phyloP scores from a whole-genome alignment of 2,329 filamentous ascomycete genomes.

The Atkinsonella texensis region DNA sequence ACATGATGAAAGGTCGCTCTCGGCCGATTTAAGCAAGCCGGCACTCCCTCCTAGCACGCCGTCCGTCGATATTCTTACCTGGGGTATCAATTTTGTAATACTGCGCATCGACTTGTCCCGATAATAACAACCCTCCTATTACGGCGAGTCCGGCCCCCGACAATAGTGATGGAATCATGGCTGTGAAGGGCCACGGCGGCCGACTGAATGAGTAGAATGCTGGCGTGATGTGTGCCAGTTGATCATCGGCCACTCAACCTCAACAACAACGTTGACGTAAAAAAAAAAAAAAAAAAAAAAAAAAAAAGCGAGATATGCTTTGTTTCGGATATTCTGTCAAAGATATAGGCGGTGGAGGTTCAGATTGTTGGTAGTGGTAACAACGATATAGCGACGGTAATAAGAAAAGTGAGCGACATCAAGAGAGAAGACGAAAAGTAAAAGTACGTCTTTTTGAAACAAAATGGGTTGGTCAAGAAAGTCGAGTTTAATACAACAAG shows the following conservation, averaged over 20 bases:
- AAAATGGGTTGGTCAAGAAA: too few species aligned
- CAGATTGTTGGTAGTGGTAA: not conserved
- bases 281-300: not conserved
- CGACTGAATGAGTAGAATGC: not conserved
- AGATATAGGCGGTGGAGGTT: not conserved
- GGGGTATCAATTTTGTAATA: constrained; percentile 20
- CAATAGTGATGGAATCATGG: constrained; percentile 3
- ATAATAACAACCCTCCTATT: constrained; percentile 1
- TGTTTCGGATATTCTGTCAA: not conserved
- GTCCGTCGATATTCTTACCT: constrained; percentile 13
- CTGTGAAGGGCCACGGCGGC: not conserved
- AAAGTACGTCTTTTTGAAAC: too few species aligned
- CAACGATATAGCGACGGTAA: not conserved
- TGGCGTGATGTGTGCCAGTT: not conserved
- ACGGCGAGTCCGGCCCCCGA: constrained; percentile 4
- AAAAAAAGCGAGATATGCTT: not conserved
- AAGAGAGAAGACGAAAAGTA: not conserved
- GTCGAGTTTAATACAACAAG: too few species aligned
- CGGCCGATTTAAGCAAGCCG: too few species aligned
- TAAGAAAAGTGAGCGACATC: not conserved
- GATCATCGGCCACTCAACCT: not conserved
- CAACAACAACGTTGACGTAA: not conserved
- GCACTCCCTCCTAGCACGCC: not conserved
- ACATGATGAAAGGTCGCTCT: not conserved
- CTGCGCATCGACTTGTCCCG: constrained; percentile 11